These are phyloP conservation scores for Atkinsonella hypoxylon DNA, from an alignment of 2,329 filamentous ascomycete genomes.

Conservation along the genomic window DNA sequence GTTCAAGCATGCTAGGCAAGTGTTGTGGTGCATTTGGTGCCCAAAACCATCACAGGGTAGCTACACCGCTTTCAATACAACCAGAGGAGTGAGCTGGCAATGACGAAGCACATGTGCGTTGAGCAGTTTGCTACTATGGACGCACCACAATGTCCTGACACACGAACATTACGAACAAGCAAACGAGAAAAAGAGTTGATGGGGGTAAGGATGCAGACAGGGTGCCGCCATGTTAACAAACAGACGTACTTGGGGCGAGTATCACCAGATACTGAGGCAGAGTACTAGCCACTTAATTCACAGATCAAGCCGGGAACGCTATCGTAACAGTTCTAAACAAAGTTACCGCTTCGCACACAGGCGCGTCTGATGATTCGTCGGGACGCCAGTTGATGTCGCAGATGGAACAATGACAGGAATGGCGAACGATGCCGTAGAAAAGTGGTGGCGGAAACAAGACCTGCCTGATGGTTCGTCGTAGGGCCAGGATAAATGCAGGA, in stretches of 20 bases:
- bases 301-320: neutral
- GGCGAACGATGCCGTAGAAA: neutral
- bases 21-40: neutral
- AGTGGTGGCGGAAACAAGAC: neutral
- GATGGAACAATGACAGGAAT: neutral
- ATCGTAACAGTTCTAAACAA: neutral
- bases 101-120: neutral
- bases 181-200: neutral
- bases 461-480: neutral
- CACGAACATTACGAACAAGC: neutral
- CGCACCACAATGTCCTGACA: neutral
- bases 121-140: constrained; percentile 1
- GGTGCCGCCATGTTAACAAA: neutral
- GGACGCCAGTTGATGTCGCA: neutral
- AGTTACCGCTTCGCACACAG: neutral
- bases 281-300: neutral
- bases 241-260: neutral
- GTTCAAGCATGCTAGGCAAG: neutral
- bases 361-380: neutral
- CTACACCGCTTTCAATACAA: neutral
- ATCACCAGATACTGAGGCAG: neutral
- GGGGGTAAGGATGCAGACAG: neutral
- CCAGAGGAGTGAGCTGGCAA: neutral
- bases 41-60: neutral
- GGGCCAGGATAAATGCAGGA: constrained; percentile 7